Evolutionary conservation across 306 rosid genomes (phyloP).

Genomic region (Medicago truncatula): MtrunA17r5.0-ANR NC_053044.1:32824001-32824500

Average conservation of each 20-base stretch:
- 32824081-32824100: conserved; percentile 20
- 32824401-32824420: too few species aligned
- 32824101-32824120: conserved; percentile 29
- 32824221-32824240: neutral
- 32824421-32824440: too few species aligned
- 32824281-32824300: neutral
- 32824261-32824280: too few species aligned
- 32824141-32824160: conserved; percentile 5
- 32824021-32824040: conserved; percentile 36
- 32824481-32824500: neutral
- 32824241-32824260: neutral
- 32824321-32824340: neutral
- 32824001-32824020: conserved; percentile 8
- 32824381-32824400: too few species aligned
- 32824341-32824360: too few species aligned
- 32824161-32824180: neutral
- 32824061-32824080: conserved; percentile 36
- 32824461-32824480: neutral
- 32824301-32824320: neutral
- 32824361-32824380: too few species aligned
- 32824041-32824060: conserved; percentile 28
- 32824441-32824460: too few species aligned
- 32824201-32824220: neutral
- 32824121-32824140: conserved; percentile 29
- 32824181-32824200: neutral